Evolutionary conservation across 345 rosid genomes (phyloP).

Genomic region (Euphorbia lathyris): DNA sequence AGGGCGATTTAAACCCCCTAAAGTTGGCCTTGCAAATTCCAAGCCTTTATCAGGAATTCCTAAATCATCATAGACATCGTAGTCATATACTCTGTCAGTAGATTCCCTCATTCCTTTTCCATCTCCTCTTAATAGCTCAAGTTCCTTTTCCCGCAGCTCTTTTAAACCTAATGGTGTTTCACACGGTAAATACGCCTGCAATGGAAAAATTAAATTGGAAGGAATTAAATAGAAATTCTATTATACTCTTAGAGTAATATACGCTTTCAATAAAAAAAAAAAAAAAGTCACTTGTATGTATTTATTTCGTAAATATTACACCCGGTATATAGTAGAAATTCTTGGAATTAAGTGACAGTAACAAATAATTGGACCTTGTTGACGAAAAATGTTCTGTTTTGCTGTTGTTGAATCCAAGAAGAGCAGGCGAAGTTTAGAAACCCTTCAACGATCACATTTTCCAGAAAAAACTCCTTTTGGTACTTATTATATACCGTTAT

Average conservation of each 20-base stretch:
- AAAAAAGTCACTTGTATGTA: too few relatives aligned
- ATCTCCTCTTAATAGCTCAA: conserved; percentile 55
- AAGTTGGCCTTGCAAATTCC: conserved; percentile 54
- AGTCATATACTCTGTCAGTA: conserved; percentile 77
- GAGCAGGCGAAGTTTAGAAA: conserved; percentile 86
- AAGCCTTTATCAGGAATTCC: conserved; percentile 69
- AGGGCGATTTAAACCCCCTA: conserved; percentile 65
- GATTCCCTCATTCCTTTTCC: conserved; percentile 66
- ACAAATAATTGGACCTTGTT: conserved; percentile 62
- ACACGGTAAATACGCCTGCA: conserved; percentile 74
- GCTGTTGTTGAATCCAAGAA: conserved; percentile 76
- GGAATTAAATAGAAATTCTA: too few relatives aligned
- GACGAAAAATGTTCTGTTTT: conserved; percentile 64
- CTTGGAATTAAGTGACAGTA: too few relatives aligned
- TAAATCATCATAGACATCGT: too few relatives aligned
- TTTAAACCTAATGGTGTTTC: conserved; percentile 71
- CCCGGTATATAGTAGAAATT: too few relatives aligned
- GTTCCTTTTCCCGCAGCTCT: conserved; percentile 62
- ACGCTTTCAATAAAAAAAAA: too few relatives aligned
- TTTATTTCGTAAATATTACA: too few relatives aligned
- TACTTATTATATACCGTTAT: conserved; percentile 76
- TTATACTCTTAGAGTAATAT: too few relatives aligned
- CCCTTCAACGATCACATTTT: conserved; percentile 74
- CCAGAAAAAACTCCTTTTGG: conserved; percentile 77
- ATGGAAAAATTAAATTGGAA: background rate